Evolutionary conservation across 176 grass and related monocot genomes (phyloP).

Genomic region (Tillandsia fasciculata): DNA sequence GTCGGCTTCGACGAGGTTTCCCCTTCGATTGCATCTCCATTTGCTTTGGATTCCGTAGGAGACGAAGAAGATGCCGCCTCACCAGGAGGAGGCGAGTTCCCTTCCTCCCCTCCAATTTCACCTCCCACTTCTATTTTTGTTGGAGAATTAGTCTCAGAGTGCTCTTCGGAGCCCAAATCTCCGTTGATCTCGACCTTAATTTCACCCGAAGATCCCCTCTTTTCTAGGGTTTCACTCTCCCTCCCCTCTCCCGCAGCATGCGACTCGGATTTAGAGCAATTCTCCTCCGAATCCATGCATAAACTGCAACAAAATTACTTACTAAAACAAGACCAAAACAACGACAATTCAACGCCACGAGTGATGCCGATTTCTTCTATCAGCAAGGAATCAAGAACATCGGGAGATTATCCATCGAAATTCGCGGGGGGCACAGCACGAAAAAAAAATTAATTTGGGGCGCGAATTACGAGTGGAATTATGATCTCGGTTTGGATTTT

Average conservation of each 20-base stretch:
- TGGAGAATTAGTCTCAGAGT: not conserved
- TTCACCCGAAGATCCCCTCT: slow-evolving; percentile 8
- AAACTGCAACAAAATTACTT: not conserved
- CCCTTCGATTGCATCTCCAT: not conserved
- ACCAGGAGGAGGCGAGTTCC: not conserved
- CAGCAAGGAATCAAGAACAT: not conserved
- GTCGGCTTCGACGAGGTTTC: not conserved
- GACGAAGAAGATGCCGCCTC: not conserved
- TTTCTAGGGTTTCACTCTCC: slow-evolving; percentile 2
- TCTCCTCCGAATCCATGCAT: slow-evolving; percentile 4
- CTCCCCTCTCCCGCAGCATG: not conserved
- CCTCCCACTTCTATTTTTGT: not conserved
- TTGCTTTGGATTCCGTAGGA: not conserved
- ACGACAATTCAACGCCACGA: not conserved
- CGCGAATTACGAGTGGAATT: too few species aligned
- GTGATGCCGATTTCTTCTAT: not conserved
- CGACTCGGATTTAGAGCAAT: not conserved
- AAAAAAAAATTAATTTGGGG: too few species aligned
- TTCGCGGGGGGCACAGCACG: too few species aligned
- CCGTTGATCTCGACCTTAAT: slow-evolving; percentile 6
- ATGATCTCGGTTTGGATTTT: too few species aligned
- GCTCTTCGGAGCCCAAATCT: not conserved
- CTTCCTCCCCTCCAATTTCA: not conserved
- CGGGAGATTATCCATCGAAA: not conserved
- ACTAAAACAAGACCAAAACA: not conserved